Evolutionary conservation across 371 early-diverging fungal genomes (phyloP), one percentile per base, ranked within the genome.

Genomic region (Mucor saturninus): DNA sequence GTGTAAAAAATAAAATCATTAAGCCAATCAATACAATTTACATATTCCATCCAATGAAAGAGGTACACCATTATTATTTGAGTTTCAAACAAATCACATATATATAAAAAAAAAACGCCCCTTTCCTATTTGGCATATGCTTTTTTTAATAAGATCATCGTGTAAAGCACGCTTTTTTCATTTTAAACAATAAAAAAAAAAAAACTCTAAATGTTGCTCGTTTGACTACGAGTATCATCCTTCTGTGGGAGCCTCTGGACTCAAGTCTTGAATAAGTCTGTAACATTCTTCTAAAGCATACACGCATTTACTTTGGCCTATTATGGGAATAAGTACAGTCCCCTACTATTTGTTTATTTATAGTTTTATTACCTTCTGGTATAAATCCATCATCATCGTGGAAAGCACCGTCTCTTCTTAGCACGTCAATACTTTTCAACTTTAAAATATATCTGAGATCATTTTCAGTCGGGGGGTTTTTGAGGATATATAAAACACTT

Each of bases 381-480:
- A 93, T 81, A 51, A 87, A 81, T 51, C 89, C 89, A 48, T 93
- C 89, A 61, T 89, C 89, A 62, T 89, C 92, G 57, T 90, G 74
- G 62, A 94, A 95, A 63, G 89, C 90, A 45, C 95, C 95, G 65
- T 94, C 89, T 6, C 83, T 79, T n/a, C 94, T 86, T 79, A 89
- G 70, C 59, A 88, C 88, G 58, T 93, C 93, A 45, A 61, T 61
- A 28, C 54, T 61, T 35, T 30, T 45, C 38, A 61, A 28, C 14
- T 61, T 61, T 21, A 61, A 37, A 21, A 53, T 21, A 37, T 61
- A 61, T 5, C 61, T 61, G 43, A 9, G 3, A 30, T 28, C 50
- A 50, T 10, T 42, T 14, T 42, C 43, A 5, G 4, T n/a, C 11
- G 43, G 28, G 10, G 28, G 2, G 2, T 28, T 28, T 2, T 1